phyloP scores from a whole-genome alignment of 2,329 filamentous ascomycete genomes.

The Trichoderma atroviride region DNA sequence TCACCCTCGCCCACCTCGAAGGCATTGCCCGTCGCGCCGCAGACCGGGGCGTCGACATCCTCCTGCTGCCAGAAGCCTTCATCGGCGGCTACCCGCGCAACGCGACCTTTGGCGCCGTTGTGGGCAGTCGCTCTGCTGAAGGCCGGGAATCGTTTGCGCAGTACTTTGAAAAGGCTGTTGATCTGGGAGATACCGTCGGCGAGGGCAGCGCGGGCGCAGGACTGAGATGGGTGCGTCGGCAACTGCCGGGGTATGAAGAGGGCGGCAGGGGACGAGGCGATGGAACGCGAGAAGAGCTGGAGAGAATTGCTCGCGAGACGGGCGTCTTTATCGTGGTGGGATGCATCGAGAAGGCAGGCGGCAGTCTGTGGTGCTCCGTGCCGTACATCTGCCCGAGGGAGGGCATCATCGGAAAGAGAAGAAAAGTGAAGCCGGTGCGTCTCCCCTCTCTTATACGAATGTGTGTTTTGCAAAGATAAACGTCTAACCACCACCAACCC shows the following conservation, averaged over 20 bases:
- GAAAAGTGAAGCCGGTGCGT: constrained; percentile 87
- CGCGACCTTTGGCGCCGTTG: constrained; percentile 71
- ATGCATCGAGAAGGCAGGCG: constrained; percentile 76
- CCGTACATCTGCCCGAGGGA: constrained; percentile 77
- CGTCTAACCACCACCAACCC: constrained; percentile 33
- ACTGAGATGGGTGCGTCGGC: constrained; percentile 68
- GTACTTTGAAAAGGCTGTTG: constrained; percentile 79
- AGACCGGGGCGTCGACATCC: constrained; percentile 58
- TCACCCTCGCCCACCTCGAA: constrained; percentile 69
- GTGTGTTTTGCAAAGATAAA: neutral
- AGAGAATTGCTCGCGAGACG: constrained; percentile 73
- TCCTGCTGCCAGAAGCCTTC: constrained; percentile 91
- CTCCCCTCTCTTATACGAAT: neutral
- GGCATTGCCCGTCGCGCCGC: constrained; percentile 66
- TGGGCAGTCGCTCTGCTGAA: constrained; percentile 67
- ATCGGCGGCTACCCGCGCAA: constrained; percentile 89
- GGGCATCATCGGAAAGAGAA: constrained; percentile 79
- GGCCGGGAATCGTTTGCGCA: constrained; percentile 81
- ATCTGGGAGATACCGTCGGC: constrained; percentile 76
- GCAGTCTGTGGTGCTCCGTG: constrained; percentile 80
- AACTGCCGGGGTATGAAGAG: constrained; percentile 44
- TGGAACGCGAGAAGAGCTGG: constrained; percentile 76
- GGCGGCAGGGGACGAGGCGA: constrained; percentile 43
- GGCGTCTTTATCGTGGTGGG: constrained; percentile 83
- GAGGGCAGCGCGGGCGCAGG: constrained; percentile 64